These are phyloP conservation scores for Microcyclosporella mali DNA, from an alignment of 2,329 filamentous ascomycete genomes.

Conservation along the genomic window DNA sequence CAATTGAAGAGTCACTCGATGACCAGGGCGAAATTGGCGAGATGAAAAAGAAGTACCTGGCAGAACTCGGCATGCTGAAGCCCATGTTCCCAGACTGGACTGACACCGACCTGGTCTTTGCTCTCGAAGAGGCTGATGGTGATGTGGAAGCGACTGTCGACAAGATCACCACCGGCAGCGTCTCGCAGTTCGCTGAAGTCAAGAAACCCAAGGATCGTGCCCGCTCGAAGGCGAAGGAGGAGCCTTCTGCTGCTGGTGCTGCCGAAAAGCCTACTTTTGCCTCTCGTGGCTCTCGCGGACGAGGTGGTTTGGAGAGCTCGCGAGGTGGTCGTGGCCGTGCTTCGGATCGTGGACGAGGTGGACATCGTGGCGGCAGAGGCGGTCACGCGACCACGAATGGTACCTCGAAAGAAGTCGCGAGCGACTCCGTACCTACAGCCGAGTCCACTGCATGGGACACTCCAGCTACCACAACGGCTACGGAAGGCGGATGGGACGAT, in stretches of 20 bases:
- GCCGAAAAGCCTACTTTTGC: conserved; percentile 44
- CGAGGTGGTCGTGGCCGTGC: conserved; percentile 58
- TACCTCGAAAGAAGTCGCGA: conserved; percentile 52
- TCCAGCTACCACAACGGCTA: conserved; percentile 33
- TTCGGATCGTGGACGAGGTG: conserved; percentile 49
- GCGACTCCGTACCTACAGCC: conserved; percentile 57
- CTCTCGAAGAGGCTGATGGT: conserved; percentile 79
- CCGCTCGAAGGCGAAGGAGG: conserved; percentile 66
- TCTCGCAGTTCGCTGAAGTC: conserved; percentile 80
- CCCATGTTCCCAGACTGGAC: conserved; percentile 96
- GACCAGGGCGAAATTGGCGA: conserved; percentile 88
- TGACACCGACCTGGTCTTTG: conserved; percentile 88
- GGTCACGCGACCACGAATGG: conserved; percentile 56
- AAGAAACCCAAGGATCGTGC: conserved; percentile 70
- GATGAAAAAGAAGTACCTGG: conserved; percentile 82
- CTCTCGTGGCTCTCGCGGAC: conserved; percentile 34
- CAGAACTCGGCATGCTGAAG: conserved; percentile 73
- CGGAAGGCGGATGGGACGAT: conserved; percentile 10
- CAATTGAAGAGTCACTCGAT: conserved; percentile 53
- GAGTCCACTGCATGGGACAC: conserved; percentile 61
- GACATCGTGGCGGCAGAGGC: conserved; percentile 55
- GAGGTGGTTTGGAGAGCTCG: conserved; percentile 44
- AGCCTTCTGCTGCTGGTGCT: conserved; percentile 46
- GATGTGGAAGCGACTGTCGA: conserved; percentile 67
- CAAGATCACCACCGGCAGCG: conserved; percentile 71